Conservation (phyloP, 2,329 filamentous ascomycete species). For the Mycocentrospora acerina region DNA sequence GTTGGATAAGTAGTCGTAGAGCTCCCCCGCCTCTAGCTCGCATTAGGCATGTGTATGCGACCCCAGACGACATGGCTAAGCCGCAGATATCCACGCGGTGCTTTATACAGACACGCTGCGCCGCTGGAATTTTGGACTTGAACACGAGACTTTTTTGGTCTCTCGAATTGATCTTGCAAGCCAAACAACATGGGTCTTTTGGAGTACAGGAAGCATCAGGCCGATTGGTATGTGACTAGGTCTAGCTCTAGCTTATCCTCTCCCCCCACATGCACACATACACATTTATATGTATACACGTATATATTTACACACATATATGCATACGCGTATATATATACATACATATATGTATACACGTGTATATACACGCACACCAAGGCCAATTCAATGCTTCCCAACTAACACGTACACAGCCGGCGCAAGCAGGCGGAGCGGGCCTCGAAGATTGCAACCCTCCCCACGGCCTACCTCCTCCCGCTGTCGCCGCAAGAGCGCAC, state of each 20-base stretch:
- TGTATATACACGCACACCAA: no score
- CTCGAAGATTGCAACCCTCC: constrained; percentile 67
- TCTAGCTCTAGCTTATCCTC: constrained; percentile 1
- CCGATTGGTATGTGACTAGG: constrained; percentile 62
- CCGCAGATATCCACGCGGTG: no score
- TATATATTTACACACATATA: no score
- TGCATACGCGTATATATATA: no score
- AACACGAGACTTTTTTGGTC: constrained; percentile 1
- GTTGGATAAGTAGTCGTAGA: not conserved
- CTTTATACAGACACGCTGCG: no score
- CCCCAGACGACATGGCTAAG: not conserved
- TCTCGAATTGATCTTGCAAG: not conserved
- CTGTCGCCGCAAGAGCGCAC: constrained; percentile 66
- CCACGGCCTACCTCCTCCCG: constrained; percentile 63
- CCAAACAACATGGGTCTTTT: constrained; percentile 54
- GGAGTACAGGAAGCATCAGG: constrained; percentile 70
- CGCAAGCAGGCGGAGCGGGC: constrained; percentile 78
- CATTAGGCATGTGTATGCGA: not conserved
- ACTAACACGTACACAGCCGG: constrained; percentile 54
- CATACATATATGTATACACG: no score
- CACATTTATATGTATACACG: no score
- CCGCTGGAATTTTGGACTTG: not conserved
- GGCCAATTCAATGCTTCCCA: constrained; percentile 3
- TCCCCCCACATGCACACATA: no score
- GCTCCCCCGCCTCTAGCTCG: not conserved